Conservation (phyloP, 164 flowering plant genomes). For the Aristolochia californica region DNA sequence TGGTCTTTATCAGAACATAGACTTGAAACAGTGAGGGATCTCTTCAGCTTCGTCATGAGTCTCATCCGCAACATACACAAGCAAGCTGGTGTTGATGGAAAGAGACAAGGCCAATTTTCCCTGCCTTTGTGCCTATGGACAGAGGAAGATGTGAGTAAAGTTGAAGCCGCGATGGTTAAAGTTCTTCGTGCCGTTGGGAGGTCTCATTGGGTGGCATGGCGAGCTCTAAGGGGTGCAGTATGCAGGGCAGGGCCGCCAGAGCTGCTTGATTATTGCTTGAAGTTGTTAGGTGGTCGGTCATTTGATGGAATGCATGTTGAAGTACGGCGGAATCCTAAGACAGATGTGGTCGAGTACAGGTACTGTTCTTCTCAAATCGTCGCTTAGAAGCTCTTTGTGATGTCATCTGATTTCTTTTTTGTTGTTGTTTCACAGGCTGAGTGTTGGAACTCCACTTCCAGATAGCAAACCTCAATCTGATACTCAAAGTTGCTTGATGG, state of each 20-base stretch:
- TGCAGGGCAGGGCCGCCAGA: conserved; percentile 44
- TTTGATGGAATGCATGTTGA: conserved; percentile 36
- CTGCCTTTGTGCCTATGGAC: conserved; percentile 35
- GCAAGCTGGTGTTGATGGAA: conserved; percentile 8
- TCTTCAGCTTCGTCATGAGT: conserved; percentile 38
- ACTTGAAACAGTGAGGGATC: conserved; percentile 44
- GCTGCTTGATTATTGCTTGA: conserved; percentile 62
- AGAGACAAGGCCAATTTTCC: conserved; percentile 15
- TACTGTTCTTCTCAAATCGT: conserved; percentile 4
- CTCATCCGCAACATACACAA: conserved; percentile 32
- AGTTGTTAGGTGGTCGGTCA: conserved; percentile 45
- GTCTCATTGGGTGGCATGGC: conserved; percentile 61
- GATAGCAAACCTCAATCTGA: not conserved
- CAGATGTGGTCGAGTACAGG: conserved; percentile 57
- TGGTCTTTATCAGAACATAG: conserved; percentile 43
- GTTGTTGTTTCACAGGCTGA: not conserved
- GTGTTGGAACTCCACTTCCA: not conserved
- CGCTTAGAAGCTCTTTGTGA: not conserved
- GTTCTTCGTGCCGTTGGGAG: conserved; percentile 50
- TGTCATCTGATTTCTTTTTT: not conserved
- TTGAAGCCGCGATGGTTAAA: conserved; percentile 53
- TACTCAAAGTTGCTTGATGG: not conserved
- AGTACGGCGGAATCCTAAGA: conserved; percentile 33
- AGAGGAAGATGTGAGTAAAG: conserved; percentile 37
- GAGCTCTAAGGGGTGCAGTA: conserved; percentile 60